Conservation (phyloP, 805 yeast species). For the Saturnispora hagleri region DNA sequence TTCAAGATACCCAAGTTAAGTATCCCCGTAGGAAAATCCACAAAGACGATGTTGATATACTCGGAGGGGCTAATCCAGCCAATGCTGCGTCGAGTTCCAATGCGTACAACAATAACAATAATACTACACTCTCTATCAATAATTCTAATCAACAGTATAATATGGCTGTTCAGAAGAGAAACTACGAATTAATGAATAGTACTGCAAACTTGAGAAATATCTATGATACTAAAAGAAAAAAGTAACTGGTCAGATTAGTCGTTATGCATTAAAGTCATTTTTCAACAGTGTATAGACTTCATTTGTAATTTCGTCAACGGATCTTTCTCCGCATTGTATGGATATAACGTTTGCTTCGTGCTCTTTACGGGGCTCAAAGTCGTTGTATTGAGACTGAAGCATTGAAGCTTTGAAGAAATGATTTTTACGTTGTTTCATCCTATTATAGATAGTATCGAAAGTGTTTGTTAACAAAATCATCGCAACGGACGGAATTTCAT, state of each 20-base stretch:
- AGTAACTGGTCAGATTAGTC: background rate
- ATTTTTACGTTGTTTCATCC: slow-evolving; percentile 56
- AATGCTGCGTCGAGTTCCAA: slow-evolving; percentile 7
- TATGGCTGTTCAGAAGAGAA: slow-evolving; percentile 9
- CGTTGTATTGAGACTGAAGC: slow-evolving; percentile 71
- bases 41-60: slow-evolving; percentile 76
- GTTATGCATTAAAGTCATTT: background rate
- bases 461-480: slow-evolving; percentile 64
- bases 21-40: slow-evolving; percentile 86
- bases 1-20: slow-evolving; percentile 60
- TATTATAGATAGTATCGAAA: slow-evolving; percentile 45
- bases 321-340: slow-evolving; percentile 18
- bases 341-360: slow-evolving; percentile 12
- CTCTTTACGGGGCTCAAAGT: slow-evolving; percentile 56
- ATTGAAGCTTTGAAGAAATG: slow-evolving; percentile 86
- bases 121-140: slow-evolving; percentile 9
- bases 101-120: slow-evolving; percentile 7
- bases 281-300: slow-evolving; percentile 8
- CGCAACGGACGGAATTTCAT: slow-evolving; percentile 18
- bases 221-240: slow-evolving; percentile 6
- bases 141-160: background rate
- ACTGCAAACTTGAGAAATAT: slow-evolving; percentile 1
- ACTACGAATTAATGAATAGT: slow-evolving; percentile 11
- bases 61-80: slow-evolving; percentile 17
- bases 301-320: slow-evolving; percentile 10